These are phyloP conservation scores for Ganoderma sinense DNA, from an alignment of 1,284 basidiomycete species.

Conservation along the genomic window DNA sequence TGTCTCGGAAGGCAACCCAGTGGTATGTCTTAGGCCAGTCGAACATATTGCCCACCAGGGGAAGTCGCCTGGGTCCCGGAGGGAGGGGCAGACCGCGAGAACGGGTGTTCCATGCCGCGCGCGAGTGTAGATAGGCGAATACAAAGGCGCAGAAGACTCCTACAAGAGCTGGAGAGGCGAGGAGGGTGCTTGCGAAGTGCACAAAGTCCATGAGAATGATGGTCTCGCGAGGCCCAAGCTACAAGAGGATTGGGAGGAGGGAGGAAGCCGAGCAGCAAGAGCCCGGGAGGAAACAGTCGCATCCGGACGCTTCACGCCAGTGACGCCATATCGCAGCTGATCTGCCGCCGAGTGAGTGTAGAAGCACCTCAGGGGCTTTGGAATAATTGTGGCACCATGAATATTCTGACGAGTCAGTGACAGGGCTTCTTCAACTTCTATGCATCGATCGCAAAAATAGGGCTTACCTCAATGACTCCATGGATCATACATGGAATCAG, in stretches of 20 bases:
- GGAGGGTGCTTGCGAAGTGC: background rate
- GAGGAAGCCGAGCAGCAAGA: no score
- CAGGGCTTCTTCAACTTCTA: background rate
- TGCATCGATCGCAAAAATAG: background rate
- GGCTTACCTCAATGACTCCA: no score
- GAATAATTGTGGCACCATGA: background rate
- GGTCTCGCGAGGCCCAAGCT: no score
- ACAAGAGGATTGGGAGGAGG: no score
- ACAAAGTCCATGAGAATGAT: background rate
- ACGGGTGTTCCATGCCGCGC: background rate
- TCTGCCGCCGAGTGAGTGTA: no score
- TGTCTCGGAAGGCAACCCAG: background rate
- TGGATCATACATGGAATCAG: no score
- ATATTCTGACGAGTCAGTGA: background rate
- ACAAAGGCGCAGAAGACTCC: background rate
- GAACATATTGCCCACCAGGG: conserved; percentile 1
- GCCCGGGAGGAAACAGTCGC: no score
- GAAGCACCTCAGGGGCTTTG: background rate
- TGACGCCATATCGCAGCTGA: no score
- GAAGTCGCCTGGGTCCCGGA: background rate
- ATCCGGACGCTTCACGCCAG: no score
- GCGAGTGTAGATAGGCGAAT: background rate
- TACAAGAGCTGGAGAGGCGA: background rate
- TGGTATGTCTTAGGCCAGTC: background rate
- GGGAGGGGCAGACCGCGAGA: background rate